Percentiles rank a stretch among this genome's conserved stretches.
These are phyloP conservation scores for Pichia cephalocereana DNA, from an alignment of 805 yeast species.

Conservation along the genomic window DNA sequence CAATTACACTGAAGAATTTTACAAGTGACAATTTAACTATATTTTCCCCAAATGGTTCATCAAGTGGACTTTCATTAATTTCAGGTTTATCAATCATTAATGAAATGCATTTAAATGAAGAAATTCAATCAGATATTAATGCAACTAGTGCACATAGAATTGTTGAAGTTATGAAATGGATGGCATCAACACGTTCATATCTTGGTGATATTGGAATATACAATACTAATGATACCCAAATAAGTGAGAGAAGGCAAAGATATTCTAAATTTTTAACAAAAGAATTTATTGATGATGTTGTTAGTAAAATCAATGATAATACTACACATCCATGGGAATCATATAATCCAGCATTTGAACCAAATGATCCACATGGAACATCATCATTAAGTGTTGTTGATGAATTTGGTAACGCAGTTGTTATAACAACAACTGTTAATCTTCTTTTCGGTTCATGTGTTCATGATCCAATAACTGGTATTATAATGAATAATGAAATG, in stretches of 20 bases:
- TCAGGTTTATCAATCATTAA: constrained; percentile 50
- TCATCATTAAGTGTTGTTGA: constrained; percentile 82
- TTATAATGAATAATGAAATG: constrained; percentile 84
- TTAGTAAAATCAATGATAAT: constrained; percentile 41
- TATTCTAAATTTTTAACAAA: constrained; percentile 36
- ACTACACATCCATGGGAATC: constrained; percentile 59
- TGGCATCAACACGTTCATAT: constrained; percentile 77
- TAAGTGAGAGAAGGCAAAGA: constrained; percentile 25
- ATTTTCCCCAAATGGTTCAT: constrained; percentile 59
- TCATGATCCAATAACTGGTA: constrained; percentile 74
- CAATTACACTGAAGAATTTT: constrained; percentile 32
- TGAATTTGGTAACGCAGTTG: constrained; percentile 62
- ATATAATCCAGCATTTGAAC: constrained; percentile 72
- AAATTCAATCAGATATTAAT: constrained; percentile 31
- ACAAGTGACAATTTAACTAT: constrained; percentile 25
- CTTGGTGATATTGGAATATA: constrained; percentile 55
- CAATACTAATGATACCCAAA: constrained; percentile 18
- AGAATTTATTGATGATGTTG: constrained; percentile 51
- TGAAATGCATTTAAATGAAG: constrained; percentile 18
- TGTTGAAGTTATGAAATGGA: constrained; percentile 89
- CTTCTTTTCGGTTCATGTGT: constrained; percentile 74
- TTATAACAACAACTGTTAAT: constrained; percentile 85
- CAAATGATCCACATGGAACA: constrained; percentile 82
- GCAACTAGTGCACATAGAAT: constrained; percentile 53
- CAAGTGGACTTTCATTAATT: constrained; percentile 45